phyloP scores from a whole-genome alignment of 106 monocot species.

The Dendrobium huoshanense region DNA sequence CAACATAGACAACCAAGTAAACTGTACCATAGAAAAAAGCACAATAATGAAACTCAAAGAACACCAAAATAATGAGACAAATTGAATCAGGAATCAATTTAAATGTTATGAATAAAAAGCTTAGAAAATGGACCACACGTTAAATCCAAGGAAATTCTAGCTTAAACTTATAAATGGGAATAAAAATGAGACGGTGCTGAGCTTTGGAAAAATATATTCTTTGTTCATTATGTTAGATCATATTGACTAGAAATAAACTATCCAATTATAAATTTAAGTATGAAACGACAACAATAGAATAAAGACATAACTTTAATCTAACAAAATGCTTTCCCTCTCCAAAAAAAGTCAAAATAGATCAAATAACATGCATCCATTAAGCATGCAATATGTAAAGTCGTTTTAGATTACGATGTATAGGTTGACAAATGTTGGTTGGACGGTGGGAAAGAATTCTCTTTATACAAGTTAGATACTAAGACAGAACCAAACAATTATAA shows the following conservation, averaged over 20 bases:
- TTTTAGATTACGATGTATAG: background rate
- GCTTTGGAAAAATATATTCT: background rate
- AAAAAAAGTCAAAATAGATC: background rate
- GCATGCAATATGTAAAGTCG: background rate
- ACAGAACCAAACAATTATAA: too few species aligned
- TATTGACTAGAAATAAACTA: background rate
- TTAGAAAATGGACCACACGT: background rate
- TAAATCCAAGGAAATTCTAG: background rate
- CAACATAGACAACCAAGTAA: background rate
- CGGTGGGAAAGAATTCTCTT: background rate
- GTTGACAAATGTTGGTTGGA: background rate
- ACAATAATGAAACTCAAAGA: constrained; percentile 1
- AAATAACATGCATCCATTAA: background rate
- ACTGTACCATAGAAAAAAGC: background rate
- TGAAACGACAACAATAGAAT: background rate
- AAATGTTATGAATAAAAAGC: background rate
- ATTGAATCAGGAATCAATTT: background rate
- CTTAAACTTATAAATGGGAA: background rate
- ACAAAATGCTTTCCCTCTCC: background rate
- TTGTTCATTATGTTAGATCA: background rate
- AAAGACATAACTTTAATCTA: background rate
- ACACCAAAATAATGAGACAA: background rate
- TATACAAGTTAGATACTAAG: background rate
- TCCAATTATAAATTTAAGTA: background rate
- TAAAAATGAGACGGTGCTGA: background rate